Base-by-base conservation (phyloP, 2,329 filamentous ascomycete genomes). In the Penicillium capsulatum region DNA sequence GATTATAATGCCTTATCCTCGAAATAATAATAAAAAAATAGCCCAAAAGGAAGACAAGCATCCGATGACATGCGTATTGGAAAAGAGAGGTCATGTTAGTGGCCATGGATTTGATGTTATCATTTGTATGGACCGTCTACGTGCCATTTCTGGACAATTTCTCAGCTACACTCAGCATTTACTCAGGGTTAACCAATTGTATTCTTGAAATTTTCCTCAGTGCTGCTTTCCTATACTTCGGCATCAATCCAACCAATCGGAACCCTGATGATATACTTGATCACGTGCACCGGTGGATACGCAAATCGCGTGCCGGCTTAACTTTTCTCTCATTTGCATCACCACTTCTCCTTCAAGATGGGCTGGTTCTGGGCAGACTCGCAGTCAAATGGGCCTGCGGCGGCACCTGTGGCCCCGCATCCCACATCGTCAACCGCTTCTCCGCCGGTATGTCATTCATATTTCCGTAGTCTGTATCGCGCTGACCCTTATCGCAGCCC, bases 281-380 rank as follows among this genome's bases (percentile, higher is more conserved):
- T 22, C 19, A 22, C 19, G 19, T 22, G 19, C 19, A 22, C 9
- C 19, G 19, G 19, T 5, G 19, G 5, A 5, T 5, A 5, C 5
- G 9, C 19, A 22, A 22, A 22, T 22, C 19, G 19, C 19, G 19
- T 9, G 19, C 19, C 19, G 19, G 5, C 31, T 47, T 42, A 17
- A 33, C 34, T 40, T 40, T 40, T n/a, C 17, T 34, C 24, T 17
- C 31, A 22, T 27, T 38, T 38, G 31, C 29, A 22, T 36, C 9
- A 26, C 10, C 24, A 33, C 7, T 38, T 36, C 36, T 19, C 29
- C 17, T 35, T 39, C 44, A 57, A 53, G 42, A 84, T 84, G 81
- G 81, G 81, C 57, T 84, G 80, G 80, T 84, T 84, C 55, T 84
- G 81, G 81, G 78, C 80, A 66, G 79, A 83, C 45, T 57, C 68